Conservation (phyloP, 1,284 basidiomycete genomes). For the Cryptococcus sp. region DNA sequence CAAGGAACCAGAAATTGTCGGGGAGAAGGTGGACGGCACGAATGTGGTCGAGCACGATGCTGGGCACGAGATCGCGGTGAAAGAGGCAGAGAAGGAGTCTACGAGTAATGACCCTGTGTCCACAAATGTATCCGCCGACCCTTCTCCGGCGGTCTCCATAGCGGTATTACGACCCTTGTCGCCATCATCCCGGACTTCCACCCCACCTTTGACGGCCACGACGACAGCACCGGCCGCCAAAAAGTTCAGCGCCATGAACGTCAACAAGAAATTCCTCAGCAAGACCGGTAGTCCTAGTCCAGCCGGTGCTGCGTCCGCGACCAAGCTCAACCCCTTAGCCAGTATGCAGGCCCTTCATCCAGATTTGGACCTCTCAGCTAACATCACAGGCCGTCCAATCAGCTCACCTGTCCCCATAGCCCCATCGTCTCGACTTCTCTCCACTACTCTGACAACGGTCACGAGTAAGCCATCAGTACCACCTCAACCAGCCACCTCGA, state of each 20-base stretch:
- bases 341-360: slow-evolving; percentile 13
- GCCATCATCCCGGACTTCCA: slow-evolving; percentile 40
- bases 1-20: slow-evolving; percentile 1
- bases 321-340: slow-evolving; percentile 20
- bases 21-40: neutral
- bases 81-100: neutral
- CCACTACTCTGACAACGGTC: slow-evolving; percentile 71
- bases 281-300: slow-evolving; percentile 56
- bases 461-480: slow-evolving; percentile 32
- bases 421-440: slow-evolving; percentile 70
- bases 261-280: slow-evolving; percentile 90
- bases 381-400: slow-evolving; percentile 48
- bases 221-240: slow-evolving; percentile 53
- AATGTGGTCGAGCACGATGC: too few species aligned
- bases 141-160: neutral
- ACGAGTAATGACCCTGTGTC: slow-evolving; percentile 9
- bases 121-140: neutral
- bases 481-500: slow-evolving; percentile 25
- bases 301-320: slow-evolving; percentile 11
- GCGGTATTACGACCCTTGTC: slow-evolving; percentile 24
- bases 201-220: slow-evolving; percentile 30
- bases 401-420: slow-evolving; percentile 46
- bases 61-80: too few species aligned
- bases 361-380: neutral
- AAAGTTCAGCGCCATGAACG: slow-evolving; percentile 77